A percentile compares a stretch with the other conserved stretches of the same genome.
phyloP scores from a whole-genome alignment of 169 alveolate genomes.

The Plasmodium cynomolgi region DNA sequence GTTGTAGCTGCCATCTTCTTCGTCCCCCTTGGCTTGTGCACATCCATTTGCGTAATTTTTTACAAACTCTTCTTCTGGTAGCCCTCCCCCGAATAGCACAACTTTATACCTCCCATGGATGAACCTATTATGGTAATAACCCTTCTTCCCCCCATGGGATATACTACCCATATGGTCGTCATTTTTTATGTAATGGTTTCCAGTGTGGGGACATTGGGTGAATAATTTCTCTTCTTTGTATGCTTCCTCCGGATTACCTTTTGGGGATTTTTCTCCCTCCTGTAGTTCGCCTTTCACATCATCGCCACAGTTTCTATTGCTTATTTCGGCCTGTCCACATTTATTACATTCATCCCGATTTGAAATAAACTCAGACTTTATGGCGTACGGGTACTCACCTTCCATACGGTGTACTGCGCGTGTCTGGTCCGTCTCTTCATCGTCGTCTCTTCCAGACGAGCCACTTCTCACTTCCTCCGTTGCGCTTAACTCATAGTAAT shows the following conservation, averaged over 20 bases:
- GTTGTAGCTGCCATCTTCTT: not conserved
- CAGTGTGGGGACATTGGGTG: not conserved
- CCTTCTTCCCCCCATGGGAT: not conserved
- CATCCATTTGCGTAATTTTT: slow-evolving; percentile 33
- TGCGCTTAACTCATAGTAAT: slow-evolving; percentile 46
- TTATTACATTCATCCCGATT: not conserved
- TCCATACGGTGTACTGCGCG: not conserved
- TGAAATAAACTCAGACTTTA: not conserved
- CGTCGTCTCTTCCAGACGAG: not conserved
- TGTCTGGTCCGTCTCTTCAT: slow-evolving; percentile 1
- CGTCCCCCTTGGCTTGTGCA: not conserved
- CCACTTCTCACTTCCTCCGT: not conserved
- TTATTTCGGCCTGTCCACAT: not conserved
- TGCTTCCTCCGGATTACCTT: not conserved
- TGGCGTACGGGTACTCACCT: not conserved
- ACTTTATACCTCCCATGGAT: slow-evolving; percentile 35
- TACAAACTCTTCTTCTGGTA: slow-evolving; percentile 37
- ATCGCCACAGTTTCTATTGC: not conserved
- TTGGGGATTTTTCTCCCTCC: not conserved
- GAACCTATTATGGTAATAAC: not conserved
- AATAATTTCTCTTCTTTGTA: not conserved
- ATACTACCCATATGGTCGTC: not conserved
- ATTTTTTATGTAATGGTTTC: not conserved
- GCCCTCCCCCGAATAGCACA: slow-evolving; percentile 66
- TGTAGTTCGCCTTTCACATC: not conserved